Conservation (phyloP, 352 stramenopile genomes). For the Poterioochromonas sp. region DNA sequence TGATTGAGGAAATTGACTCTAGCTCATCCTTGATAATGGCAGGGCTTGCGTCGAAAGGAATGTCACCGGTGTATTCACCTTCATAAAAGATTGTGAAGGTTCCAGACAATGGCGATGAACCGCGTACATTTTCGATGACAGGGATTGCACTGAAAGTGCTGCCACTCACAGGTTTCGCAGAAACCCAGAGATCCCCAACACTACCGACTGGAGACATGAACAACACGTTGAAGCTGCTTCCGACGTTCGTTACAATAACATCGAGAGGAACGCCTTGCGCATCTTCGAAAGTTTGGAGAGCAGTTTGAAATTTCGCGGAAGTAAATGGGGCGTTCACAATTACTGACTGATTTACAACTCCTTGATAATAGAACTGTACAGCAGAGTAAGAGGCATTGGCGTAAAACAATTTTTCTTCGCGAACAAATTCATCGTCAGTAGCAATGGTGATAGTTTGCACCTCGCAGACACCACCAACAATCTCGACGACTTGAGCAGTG, state of each 20-base stretch:
- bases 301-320: background rate
- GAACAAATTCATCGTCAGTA: constrained; percentile 69
- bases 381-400: constrained; percentile 51
- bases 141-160: constrained; percentile 34
- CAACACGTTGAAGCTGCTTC: constrained; percentile 52
- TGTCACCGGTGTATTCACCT: constrained; percentile 72
- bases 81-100: constrained; percentile 85
- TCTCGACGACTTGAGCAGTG: constrained; percentile 40
- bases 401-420: constrained; percentile 73
- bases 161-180: background rate
- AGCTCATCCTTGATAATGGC: constrained; percentile 67
- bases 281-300: constrained; percentile 60
- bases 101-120: constrained; percentile 67
- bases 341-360: no score
- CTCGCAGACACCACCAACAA: constrained; percentile 76
- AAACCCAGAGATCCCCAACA: constrained; percentile 64
- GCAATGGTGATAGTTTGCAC: constrained; percentile 83
- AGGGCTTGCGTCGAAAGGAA: constrained; percentile 77
- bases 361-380: constrained; percentile 25
- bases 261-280: constrained; percentile 59
- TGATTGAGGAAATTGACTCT: constrained; percentile 56
- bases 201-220: constrained; percentile 82
- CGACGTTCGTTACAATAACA: constrained; percentile 48
- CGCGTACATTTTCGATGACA: constrained; percentile 55
- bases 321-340: background rate